Base-by-base conservation (phyloP, 75 land plant genomes). In the Selaginella tamariscina region DNA sequence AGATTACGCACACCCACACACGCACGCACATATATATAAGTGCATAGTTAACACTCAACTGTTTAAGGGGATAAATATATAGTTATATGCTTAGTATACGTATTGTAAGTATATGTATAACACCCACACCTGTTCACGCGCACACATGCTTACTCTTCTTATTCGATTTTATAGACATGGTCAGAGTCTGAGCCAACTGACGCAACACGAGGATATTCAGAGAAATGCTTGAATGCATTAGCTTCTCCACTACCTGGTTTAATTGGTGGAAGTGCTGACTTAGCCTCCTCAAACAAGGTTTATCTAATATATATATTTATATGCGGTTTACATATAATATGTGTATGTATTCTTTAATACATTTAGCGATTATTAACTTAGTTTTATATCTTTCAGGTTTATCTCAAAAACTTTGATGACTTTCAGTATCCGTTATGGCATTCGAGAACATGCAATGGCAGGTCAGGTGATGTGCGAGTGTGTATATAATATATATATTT, bases 381-480 rank as follows among this genome's bases (percentile, higher is more conserved):
- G n/a, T n/a, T n/a, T n/a, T n/a, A n/a, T n/a, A n/a, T n/a, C n/a
- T n/a, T n/a, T n/a, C n/a, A n/a, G n/a, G n/a, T n/a, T n/a, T 73
- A 84, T 70, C 69, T 89, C 27, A 82, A 82, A 33, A 80, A 69
- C 68, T 75, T 70, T 44, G 73, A 71, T 0, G 83, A 89, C 72
- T 86, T 86, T 82, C 28, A 89, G 86, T 70, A 68, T 89, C 29
- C 71, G 89, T 31, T 89, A 82, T 77, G 95, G 95, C 55, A 80
- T 89, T 11, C 74, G 95, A 9, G 95, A 89, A 72, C 95, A 89
- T 63, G 86, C 88, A 18, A 90, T 90, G 96, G 96, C 83, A n/a
- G n/a, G n/a, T n/a, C n/a, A n/a, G n/a, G n/a, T n/a, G n/a, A n/a
- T n/a, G n/a, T n/a, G n/a, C n/a, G n/a, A n/a, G n/a, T n/a, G n/a